Base-by-base conservation (phyloP, 2,329 filamentous ascomycete species). In the Diplodia seriata region DNA sequence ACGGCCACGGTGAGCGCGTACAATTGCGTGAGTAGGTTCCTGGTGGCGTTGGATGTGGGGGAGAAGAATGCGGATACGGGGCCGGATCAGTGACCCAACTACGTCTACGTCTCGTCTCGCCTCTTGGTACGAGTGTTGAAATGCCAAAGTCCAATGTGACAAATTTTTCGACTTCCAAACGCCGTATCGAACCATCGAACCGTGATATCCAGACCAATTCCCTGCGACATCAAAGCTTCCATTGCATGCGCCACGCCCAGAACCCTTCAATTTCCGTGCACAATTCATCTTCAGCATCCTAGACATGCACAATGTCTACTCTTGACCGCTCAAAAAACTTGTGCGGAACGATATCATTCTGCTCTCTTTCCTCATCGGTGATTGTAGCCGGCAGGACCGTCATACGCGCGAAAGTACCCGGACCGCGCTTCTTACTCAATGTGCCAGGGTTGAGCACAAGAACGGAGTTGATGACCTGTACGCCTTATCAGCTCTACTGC, bases 371-470 rank as follows among this genome's bases (percentile, higher is more conserved):
- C 43, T 86, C 84, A 0, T 89, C 85, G 0, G 81, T 84, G 51
- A 91, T 71, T 6, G 79, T 79, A 15, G 90, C 87, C 1, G 91
- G 89, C 70, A 91, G 86, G 7, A 98, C 81, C 23, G 87, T 87
- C 84, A 99, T 86, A 62, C 90, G 89, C 0, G 93, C 92, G 77
- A 91, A 98, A 0, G 93, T 97, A 6, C 95, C 95, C 0, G 94
- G 86, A 1, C 90, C 93, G 69, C 89, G 89, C 68, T 91, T 88
- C 80, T 97, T 97, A 18, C 93, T 95, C 40, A 97, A 81, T 61
- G 88, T 90, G 5, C 95, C 94, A 0, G 95, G 94, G 77, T 99
- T 99, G 74, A 99, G 90, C 14, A 93, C 89, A 7, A 98, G 80
- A 0, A 97, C 93, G 72, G 90, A 92, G 75, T 97, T 92, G 12